Conservation (phyloP, 805 yeast genomes). For the Yamadazyma paraphyllophila region DNA sequence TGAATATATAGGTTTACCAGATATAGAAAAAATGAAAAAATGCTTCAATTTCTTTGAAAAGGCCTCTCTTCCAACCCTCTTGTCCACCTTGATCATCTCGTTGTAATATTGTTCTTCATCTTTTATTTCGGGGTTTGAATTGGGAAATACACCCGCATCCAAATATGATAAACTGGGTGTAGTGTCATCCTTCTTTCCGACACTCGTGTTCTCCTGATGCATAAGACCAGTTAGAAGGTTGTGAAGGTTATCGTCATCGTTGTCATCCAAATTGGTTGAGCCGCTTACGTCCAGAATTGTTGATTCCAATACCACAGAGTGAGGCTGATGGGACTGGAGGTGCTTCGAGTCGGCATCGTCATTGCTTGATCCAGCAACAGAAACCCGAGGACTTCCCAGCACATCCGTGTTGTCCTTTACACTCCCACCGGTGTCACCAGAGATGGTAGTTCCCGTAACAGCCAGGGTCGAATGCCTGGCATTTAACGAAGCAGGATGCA, state of each 20-base stretch:
- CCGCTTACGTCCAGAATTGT: constrained; percentile 5
- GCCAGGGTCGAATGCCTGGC: constrained; percentile 7
- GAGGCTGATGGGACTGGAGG: too few relatives aligned
- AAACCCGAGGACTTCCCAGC: neutral
- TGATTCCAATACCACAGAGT: neutral
- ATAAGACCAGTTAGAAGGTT: constrained; percentile 23
- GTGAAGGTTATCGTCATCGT: constrained; percentile 23
- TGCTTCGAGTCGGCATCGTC: neutral
- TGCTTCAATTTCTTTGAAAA: constrained; percentile 53
- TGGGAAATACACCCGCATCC: constrained; percentile 17
- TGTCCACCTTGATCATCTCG: constrained; percentile 17
- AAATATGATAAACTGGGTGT: constrained; percentile 6
- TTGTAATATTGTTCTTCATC: constrained; percentile 15
- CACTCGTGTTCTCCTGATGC: constrained; percentile 10
- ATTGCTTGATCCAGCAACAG: neutral
- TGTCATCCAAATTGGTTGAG: constrained; percentile 1
- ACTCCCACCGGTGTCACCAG: neutral
- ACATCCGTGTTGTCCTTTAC: neutral
- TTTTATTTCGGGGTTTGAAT: neutral
- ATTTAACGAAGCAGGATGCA: constrained; percentile 7
- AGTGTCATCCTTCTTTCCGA: neutral
- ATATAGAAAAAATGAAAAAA: constrained; percentile 73
- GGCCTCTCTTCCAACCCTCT: constrained; percentile 8
- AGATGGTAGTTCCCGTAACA: constrained; percentile 4
- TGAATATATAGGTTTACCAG: constrained; percentile 87